Evolutionary conservation across 2,329 filamentous ascomycete genomes (phyloP).

Genomic region (Ascochyta fabae): DNA sequence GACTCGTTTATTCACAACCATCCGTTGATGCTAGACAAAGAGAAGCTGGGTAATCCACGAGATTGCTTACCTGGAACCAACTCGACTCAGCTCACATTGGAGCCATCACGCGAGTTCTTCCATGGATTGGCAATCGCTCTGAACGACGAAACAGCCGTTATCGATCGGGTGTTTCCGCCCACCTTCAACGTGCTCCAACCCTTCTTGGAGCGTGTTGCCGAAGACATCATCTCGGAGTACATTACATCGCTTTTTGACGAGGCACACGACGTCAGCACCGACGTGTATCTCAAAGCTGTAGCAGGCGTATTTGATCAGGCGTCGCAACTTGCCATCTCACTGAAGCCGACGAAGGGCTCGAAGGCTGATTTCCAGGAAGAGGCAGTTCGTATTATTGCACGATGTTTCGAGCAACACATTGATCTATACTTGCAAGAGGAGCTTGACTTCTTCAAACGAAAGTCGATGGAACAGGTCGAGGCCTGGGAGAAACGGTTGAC

Average conservation of each 20-base stretch:
- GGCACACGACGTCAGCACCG: slow-evolving; percentile 75
- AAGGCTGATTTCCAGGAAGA: slow-evolving; percentile 67
- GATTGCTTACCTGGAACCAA: slow-evolving; percentile 78
- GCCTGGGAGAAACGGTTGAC: slow-evolving; percentile 91
- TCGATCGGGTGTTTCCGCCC: slow-evolving; percentile 81
- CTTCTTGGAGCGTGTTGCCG: slow-evolving; percentile 81
- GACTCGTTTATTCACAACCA: slow-evolving; percentile 91
- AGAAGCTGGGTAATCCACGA: slow-evolving; percentile 73
- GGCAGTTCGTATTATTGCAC: slow-evolving; percentile 70
- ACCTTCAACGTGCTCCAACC: slow-evolving; percentile 73
- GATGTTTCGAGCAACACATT: slow-evolving; percentile 89
- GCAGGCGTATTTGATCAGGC: slow-evolving; percentile 89
- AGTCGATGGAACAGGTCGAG: slow-evolving; percentile 77
- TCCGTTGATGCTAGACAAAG: slow-evolving; percentile 77
- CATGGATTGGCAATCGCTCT: slow-evolving; percentile 74
- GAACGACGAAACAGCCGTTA: slow-evolving; percentile 81
- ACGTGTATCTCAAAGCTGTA: slow-evolving; percentile 82
- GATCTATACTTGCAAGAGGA: slow-evolving; percentile 93
- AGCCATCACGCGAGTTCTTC: slow-evolving; percentile 84
- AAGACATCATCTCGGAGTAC: slow-evolving; percentile 85
- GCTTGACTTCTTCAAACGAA: slow-evolving; percentile 79
- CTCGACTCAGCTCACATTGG: slow-evolving; percentile 71
- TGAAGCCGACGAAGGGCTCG: slow-evolving; percentile 71
- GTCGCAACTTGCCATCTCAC: slow-evolving; percentile 74
- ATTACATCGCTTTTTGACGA: slow-evolving; percentile 86